Evolutionary conservation across 1,284 basidiomycete species (phyloP), one percentile per base, ranked within the genome.

Genomic region (Microbotryum intermedium): DNA sequence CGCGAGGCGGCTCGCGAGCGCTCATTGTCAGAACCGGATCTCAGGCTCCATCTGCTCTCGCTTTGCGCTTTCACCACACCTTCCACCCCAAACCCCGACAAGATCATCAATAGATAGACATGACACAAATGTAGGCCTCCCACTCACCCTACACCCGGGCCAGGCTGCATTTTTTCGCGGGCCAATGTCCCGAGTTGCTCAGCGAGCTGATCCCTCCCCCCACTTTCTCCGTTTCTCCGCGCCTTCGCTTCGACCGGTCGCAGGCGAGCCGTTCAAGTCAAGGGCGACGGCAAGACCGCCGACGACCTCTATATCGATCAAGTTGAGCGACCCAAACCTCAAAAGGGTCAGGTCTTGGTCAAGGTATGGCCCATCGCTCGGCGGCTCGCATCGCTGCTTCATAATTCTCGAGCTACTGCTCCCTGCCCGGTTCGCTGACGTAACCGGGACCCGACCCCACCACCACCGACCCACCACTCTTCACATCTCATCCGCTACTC

Each of bases 281-380:
- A 70, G 44, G 50, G 50, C 30, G 23, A 21, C 42, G 56, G 54
- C 16, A 56, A 63, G 20, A 30, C 49, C 18, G 68, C 67, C 25
- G 34, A 60, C 7, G 57, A 58, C 13, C 59, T 71, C 18, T 66
- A 63, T 55, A 28, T 71, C 21, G 68, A 63, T 28, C 57, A 68
- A 11, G 59, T 57, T 9, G 57, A 61, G 13, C 53, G 55, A 6
- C 70, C 70, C 6, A 59, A 57, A 13, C 55, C 62, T 34, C 39
- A 61, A 44, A 13, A 57, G 18, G 66, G 64, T 9, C 58, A 67
- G 39, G 62, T 68, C 13, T 50, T 71, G 18, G 69, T 70, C 48
- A 62, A 68, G 64, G 66, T 65, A 42, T 28, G 58, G 18, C 5
- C 5, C 16, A 9, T 9, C 28, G 29, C 18, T 16, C 13, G 9